Conservation (phyloP, 2,329 filamentous ascomycete genomes). For the Pyrenophora tritici-repentis region DNA sequence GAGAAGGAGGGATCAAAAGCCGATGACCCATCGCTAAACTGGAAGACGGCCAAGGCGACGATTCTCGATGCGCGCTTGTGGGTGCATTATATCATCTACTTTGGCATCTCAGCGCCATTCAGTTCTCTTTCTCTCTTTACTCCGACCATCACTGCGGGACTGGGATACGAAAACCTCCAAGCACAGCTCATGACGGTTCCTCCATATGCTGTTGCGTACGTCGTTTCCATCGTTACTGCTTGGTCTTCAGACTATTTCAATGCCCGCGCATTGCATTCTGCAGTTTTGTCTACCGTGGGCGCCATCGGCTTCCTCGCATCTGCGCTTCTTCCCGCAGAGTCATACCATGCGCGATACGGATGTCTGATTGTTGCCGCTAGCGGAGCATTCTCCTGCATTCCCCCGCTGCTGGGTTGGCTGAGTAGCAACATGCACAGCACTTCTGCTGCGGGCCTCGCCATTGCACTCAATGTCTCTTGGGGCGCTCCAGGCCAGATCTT, state of each 20-base stretch:
- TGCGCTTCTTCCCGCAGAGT: conserved; percentile 64
- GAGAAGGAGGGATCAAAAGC: conserved; percentile 52
- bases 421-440: conserved; percentile 70
- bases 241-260: conserved; percentile 29
- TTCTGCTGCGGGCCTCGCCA: conserved; percentile 68
- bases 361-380: conserved; percentile 70
- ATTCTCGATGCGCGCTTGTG: conserved; percentile 58
- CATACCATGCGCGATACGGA: conserved; percentile 67
- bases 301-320: conserved; percentile 65
- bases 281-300: conserved; percentile 49
- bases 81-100: conserved; percentile 54
- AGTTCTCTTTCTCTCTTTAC: conserved; percentile 61
- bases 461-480: conserved; percentile 71
- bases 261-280: conserved; percentile 57
- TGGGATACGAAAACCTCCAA: conserved; percentile 58
- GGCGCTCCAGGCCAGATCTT: conserved; percentile 73
- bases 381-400: conserved; percentile 71
- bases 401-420: conserved; percentile 72
- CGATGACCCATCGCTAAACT: conserved; percentile 48
- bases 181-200: conserved; percentile 72
- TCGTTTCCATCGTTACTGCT: conserved; percentile 48
- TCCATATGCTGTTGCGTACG: conserved; percentile 66
- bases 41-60: conserved; percentile 54
- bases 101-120: conserved; percentile 30
- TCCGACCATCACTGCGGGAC: conserved; percentile 66